A percentile compares a stretch with the other conserved stretches of the same genome.
Conservation (phyloP, 169 alveolate genomes). For the Plasmodium blacklocki region DNA sequence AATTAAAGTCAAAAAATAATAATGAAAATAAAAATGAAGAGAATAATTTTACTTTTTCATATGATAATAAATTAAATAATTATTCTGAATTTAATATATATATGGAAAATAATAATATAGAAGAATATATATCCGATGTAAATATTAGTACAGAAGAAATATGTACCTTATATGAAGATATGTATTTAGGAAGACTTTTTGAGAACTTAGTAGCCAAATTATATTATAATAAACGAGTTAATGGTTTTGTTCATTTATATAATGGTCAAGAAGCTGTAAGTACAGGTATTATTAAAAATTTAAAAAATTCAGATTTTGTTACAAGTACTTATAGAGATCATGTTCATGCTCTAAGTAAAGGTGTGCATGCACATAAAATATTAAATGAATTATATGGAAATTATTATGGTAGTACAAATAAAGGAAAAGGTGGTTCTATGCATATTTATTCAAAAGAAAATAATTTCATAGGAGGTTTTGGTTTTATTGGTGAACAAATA, state of each 20-base stretch:
- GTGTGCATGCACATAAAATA: slow-evolving; percentile 87
- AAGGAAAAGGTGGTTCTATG: slow-evolving; percentile 94
- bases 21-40: too few species aligned
- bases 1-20: too few species aligned
- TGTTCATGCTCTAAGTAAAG: slow-evolving; percentile 89
- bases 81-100: slow-evolving; percentile 23
- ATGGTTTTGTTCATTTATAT: slow-evolving; percentile 92
- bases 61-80: neutral
- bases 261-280: slow-evolving; percentile 92
- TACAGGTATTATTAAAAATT: slow-evolving; percentile 89
- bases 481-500: slow-evolving; percentile 91
- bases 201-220: slow-evolving; percentile 91
- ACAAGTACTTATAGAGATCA: slow-evolving; percentile 93
- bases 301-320: slow-evolving; percentile 87
- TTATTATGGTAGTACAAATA: slow-evolving; percentile 87
- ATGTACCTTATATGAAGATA: slow-evolving; percentile 86
- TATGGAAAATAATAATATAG: slow-evolving; percentile 36
- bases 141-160: slow-evolving; percentile 80
- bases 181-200: slow-evolving; percentile 87
- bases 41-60: neutral
- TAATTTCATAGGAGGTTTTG: slow-evolving; percentile 92
- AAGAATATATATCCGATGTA: slow-evolving; percentile 45
- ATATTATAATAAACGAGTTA: slow-evolving; percentile 87
- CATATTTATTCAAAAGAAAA: slow-evolving; percentile 88
- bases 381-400: slow-evolving; percentile 92